Evolutionary conservation across 768 basidiomycete genomes (phyloP).

Genomic region (Trichaptum fuscoviolaceum): DNA sequence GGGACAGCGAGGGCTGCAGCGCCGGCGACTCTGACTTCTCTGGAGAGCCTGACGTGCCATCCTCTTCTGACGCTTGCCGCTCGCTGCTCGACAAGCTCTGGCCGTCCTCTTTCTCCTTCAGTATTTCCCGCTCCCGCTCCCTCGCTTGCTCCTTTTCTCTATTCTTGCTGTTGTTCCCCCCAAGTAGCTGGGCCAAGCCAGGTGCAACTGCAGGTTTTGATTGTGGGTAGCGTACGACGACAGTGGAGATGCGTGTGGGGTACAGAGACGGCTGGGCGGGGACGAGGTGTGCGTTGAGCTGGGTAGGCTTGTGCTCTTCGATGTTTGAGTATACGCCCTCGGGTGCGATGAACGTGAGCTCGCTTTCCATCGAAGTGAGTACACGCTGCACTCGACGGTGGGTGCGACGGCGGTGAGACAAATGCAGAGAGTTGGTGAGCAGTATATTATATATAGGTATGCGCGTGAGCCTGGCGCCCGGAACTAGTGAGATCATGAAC

Average conservation of each 20-base stretch:
- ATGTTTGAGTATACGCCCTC: conserved; percentile 88
- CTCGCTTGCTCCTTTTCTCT: conserved; percentile 6
- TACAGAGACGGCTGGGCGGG: conserved; percentile 30
- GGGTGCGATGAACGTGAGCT: conserved; percentile 80
- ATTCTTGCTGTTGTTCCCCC: conserved; percentile 41
- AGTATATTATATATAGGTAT: too few relatives aligned
- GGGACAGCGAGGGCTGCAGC: conserved; percentile 23
- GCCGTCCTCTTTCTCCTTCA: conserved; percentile 60
- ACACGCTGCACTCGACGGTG: conserved; percentile 14
- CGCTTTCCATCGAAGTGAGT: conserved; percentile 62
- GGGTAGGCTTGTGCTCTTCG: conserved; percentile 73
- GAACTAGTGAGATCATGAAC: conserved; percentile 13
- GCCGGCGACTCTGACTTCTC: conserved; percentile 23
- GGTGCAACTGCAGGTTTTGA: conserved; percentile 49
- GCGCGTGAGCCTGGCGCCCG: conserved; percentile 17
- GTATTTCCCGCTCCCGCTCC: conserved; percentile 44
- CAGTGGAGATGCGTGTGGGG: conserved; percentile 59
- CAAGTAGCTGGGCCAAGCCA: conserved; percentile 62
- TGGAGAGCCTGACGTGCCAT: conserved; percentile 24
- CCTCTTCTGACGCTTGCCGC: conserved; percentile 53
- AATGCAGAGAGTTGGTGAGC: conserved; percentile 8
- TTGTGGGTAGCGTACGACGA: conserved; percentile 58
- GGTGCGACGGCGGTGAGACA: conserved; percentile 6
- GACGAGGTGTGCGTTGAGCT: conserved; percentile 35
- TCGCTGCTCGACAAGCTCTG: conserved; percentile 80